These are phyloP conservation scores for Kernera saxatilis DNA, from an alignment of 345 rosid species.

Conservation along the genomic window DNA sequence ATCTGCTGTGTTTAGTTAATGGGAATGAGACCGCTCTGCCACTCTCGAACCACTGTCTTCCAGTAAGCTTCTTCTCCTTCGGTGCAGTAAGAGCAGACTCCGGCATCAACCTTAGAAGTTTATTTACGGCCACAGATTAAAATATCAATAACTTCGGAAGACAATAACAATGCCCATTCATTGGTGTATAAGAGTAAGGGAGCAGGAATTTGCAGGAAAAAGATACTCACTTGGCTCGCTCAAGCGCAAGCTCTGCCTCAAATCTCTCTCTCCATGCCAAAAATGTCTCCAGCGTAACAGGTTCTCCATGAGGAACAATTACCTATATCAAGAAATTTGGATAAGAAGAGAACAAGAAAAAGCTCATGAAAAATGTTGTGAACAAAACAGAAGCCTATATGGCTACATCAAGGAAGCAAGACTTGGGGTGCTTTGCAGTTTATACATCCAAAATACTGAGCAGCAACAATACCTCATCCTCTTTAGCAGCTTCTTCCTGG, in stretches of 20 bases:
- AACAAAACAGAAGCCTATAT: not conserved
- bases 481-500: constrained; percentile 53
- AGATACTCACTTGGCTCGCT: constrained; percentile 86
- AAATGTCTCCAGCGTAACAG: constrained; percentile 91
- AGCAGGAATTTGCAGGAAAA: not conserved
- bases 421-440: not conserved
- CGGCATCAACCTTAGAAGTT: constrained; percentile 70
- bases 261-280: constrained; percentile 92
- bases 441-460: constrained; percentile 2
- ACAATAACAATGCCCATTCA: not conserved
- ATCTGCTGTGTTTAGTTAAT: not conserved
- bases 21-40: constrained; percentile 51
- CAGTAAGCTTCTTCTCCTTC: constrained; percentile 82
- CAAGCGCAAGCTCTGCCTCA: constrained; percentile 96
- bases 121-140: not conserved
- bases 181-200: not conserved
- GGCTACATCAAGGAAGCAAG: not conserved
- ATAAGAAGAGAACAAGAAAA: constrained; percentile 1
- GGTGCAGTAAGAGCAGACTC: constrained; percentile 72
- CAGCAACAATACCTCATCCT: constrained; percentile 67
- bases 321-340: constrained; percentile 40
- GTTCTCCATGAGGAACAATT: constrained; percentile 95
- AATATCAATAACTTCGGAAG: not conserved
- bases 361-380: not conserved
- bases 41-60: constrained; percentile 96